Evolutionary conservation across 306 rosid species (phyloP).

Genomic region (Vigna mungo): DNA sequence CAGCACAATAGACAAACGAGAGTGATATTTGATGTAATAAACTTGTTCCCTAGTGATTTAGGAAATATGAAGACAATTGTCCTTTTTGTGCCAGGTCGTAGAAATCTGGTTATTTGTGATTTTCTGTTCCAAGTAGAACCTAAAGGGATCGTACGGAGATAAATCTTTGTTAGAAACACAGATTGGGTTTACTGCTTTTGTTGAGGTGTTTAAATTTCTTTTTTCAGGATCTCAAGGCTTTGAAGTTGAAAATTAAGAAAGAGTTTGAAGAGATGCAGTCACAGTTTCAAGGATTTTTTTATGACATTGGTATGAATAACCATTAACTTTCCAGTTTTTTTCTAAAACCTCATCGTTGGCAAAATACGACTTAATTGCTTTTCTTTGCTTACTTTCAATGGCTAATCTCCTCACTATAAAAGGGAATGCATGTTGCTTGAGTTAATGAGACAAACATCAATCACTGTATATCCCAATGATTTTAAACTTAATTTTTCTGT

Average conservation of each 20-base stretch:
- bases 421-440: slow-evolving; percentile 2
- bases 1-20: background rate
- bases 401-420: background rate
- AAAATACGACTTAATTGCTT: slow-evolving; percentile 14
- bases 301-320: slow-evolving; percentile 67
- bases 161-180: background rate
- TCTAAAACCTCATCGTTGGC: background rate
- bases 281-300: slow-evolving; percentile 65
- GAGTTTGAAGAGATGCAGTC: slow-evolving; percentile 75
- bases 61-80: background rate
- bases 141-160: background rate
- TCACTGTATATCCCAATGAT: background rate
- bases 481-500: background rate
- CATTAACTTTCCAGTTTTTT: slow-evolving; percentile 25
- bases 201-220: slow-evolving; percentile 15
- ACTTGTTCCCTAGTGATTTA: background rate
- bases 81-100: background rate
- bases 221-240: slow-evolving; percentile 77
- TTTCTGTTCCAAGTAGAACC: background rate
- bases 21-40: slow-evolving; percentile 11
- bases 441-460: background rate
- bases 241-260: slow-evolving; percentile 62
- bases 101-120: slow-evolving; percentile 21
- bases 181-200: background rate
- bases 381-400: background rate